phyloP scores from a whole-genome alignment of 2,329 filamentous ascomycete genomes.

The Arachnomyces sp. region DNA sequence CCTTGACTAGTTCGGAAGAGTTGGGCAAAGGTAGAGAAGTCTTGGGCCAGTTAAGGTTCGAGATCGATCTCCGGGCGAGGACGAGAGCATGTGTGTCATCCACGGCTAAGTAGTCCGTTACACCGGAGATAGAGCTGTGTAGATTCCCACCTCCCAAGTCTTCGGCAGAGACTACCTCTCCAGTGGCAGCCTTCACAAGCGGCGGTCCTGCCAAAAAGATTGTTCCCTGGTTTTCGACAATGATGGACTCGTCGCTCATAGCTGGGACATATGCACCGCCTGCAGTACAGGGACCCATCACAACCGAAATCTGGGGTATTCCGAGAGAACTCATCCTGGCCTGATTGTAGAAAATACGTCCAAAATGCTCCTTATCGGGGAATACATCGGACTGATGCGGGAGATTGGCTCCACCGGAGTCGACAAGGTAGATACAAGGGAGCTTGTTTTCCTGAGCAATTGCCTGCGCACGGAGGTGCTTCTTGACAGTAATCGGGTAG shows the following conservation, averaged over 20 bases:
- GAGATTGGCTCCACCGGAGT: slow-evolving; percentile 90
- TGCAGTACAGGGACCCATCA: slow-evolving; percentile 96
- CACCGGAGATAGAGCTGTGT: slow-evolving; percentile 83
- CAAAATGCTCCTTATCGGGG: slow-evolving; percentile 89
- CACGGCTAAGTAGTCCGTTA: slow-evolving; percentile 91
- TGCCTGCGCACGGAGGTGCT: slow-evolving; percentile 86
- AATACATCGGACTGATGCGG: slow-evolving; percentile 95
- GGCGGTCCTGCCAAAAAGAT: slow-evolving; percentile 95
- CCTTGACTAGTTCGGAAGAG: slow-evolving; percentile 44
- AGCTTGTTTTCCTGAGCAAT: slow-evolving; percentile 80
- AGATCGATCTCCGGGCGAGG: slow-evolving; percentile 72
- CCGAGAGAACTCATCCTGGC: slow-evolving; percentile 82
- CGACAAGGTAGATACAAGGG: slow-evolving; percentile 88
- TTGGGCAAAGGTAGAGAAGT: slow-evolving; percentile 28
- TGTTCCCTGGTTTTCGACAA: slow-evolving; percentile 90
- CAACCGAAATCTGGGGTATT: slow-evolving; percentile 88
- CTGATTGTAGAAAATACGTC: slow-evolving; percentile 97
- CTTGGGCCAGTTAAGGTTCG: slow-evolving; percentile 81
- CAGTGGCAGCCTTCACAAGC: slow-evolving; percentile 90
- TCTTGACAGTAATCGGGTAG: slow-evolving; percentile 95
- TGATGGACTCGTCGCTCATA: slow-evolving; percentile 97
- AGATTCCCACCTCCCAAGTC: slow-evolving; percentile 84
- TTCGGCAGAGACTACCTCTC: slow-evolving; percentile 83
- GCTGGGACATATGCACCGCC: slow-evolving; percentile 93
- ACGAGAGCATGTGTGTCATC: slow-evolving; percentile 88